Conservation (phyloP, 371 early-diverging fungal species). For the Nematocida sp. region DNA sequence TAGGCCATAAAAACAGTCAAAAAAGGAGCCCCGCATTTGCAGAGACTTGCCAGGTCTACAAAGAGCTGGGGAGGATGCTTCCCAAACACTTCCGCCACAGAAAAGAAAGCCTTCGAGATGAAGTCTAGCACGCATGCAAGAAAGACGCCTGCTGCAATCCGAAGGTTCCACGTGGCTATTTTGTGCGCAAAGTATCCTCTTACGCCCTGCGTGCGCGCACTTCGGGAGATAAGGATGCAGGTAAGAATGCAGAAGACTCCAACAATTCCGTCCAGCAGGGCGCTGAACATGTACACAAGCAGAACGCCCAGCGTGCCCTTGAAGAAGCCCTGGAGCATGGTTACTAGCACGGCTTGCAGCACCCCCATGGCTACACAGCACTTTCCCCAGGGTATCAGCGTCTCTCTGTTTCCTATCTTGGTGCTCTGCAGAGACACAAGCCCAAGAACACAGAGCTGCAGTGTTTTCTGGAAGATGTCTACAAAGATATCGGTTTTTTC, state of each 20-base stretch:
- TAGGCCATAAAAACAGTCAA: neutral
- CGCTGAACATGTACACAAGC: slow-evolving; percentile 32
- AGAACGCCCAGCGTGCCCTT: slow-evolving; percentile 21
- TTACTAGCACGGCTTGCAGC: neutral
- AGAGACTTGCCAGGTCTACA: slow-evolving; percentile 3
- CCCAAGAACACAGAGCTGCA: slow-evolving; percentile 1
- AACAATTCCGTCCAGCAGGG: neutral
- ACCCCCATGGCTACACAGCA: neutral
- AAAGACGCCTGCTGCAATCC: neutral
- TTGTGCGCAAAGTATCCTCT: slow-evolving; percentile 16
- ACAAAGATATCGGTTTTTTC: slow-evolving; percentile 20
- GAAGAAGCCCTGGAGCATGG: neutral
- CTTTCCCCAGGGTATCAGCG: slow-evolving; percentile 31
- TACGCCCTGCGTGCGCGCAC: neutral
- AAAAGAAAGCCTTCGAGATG: neutral
- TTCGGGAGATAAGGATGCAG: neutral
- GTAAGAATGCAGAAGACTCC: slow-evolving; percentile 7
- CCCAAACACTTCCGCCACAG: neutral
- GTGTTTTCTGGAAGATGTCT: slow-evolving; percentile 16
- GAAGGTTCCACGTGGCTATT: slow-evolving; percentile 2
- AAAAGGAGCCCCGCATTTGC: neutral
- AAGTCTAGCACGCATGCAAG: slow-evolving; percentile 1
- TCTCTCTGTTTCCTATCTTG: neutral
- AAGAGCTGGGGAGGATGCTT: neutral
- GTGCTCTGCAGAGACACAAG: slow-evolving; percentile 4